phyloP scores from a whole-genome alignment of 2,329 filamentous ascomycete species.

The Cylindrodendrum hubeiense region DNA sequence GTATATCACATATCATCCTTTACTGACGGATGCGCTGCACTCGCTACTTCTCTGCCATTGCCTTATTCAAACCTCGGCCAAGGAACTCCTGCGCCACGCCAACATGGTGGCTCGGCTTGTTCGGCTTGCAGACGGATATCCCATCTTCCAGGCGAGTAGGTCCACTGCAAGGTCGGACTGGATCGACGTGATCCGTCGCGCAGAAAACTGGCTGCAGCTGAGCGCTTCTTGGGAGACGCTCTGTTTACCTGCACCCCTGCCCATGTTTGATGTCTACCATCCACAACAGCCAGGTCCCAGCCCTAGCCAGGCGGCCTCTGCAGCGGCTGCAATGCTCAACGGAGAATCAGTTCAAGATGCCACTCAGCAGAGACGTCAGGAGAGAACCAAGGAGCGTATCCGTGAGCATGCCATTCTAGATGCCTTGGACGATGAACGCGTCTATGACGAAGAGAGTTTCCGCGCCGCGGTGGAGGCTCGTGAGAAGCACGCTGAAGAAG shows the following conservation, averaged over 20 bases:
- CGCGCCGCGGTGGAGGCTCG: constrained; percentile 72
- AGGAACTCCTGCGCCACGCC: constrained; percentile 83
- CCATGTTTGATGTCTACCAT: constrained; percentile 42
- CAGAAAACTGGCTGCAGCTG: constrained; percentile 78
- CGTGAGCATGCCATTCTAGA: constrained; percentile 76
- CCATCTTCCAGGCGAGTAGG: constrained; percentile 80
- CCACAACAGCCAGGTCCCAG: constrained; percentile 31
- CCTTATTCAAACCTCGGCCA: constrained; percentile 82
- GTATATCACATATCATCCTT: constrained; percentile 78
- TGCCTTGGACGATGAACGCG: constrained; percentile 75
- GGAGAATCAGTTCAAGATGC: constrained; percentile 46
- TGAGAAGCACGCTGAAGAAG: constrained; percentile 69
- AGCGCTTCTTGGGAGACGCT: constrained; percentile 76
- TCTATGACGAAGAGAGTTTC: constrained; percentile 75
- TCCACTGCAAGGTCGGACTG: constrained; percentile 83
- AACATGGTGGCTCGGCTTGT: constrained; percentile 84
- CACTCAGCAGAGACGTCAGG: constrained; percentile 65
- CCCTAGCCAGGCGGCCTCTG: constrained; percentile 34
- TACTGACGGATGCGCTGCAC: constrained; percentile 83
- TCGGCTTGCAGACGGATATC: constrained; percentile 82
- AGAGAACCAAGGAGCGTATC: constrained; percentile 68
- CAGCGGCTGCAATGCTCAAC: constrained; percentile 42
- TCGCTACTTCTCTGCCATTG: constrained; percentile 82
- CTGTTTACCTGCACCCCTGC: constrained; percentile 71
- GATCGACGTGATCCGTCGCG: constrained; percentile 78